Evolutionary conservation across 179 eudicot genomes (phyloP).

Genomic region (Actinidia chinensis): DNA sequence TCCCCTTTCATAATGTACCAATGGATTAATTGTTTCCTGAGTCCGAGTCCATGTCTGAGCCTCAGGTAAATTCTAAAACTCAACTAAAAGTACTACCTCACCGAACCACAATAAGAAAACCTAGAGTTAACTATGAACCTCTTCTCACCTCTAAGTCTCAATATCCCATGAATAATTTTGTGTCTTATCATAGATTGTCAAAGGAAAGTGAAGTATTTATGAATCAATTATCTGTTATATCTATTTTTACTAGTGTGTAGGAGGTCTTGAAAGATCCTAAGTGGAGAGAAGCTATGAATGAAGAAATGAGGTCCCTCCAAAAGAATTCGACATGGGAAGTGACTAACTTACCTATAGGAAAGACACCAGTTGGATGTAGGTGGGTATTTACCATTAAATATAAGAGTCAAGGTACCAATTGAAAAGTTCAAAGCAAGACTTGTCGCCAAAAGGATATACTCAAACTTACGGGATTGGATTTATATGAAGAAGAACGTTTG

Average conservation of each 20-base stretch:
- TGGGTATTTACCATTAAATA: constrained; percentile 3
- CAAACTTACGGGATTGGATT: no score
- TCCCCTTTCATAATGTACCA: no score
- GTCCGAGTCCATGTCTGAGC: neutral
- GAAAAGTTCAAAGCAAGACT: neutral
- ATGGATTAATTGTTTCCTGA: neutral
- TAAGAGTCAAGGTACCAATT: neutral
- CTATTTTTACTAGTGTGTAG: neutral
- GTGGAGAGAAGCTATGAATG: neutral
- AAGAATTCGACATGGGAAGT: constrained; percentile 4
- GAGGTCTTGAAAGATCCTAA: neutral
- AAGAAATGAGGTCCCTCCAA: neutral
- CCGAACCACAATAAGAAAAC: constrained; percentile 6
- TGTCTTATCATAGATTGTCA: constrained; percentile 9
- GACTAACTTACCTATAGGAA: neutral
- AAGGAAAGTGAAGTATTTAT: neutral
- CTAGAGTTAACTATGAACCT: neutral
- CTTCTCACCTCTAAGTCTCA: neutral
- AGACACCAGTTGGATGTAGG: neutral
- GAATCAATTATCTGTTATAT: neutral
- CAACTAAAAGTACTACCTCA: neutral
- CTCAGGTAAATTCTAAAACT: neutral
- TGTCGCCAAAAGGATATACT: neutral
- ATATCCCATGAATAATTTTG: neutral
- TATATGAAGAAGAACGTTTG: no score